Evolutionary conservation across 78 protist genomes (phyloP).

Genomic region (slime mould (Dictyostelium discoideum)): DNA sequence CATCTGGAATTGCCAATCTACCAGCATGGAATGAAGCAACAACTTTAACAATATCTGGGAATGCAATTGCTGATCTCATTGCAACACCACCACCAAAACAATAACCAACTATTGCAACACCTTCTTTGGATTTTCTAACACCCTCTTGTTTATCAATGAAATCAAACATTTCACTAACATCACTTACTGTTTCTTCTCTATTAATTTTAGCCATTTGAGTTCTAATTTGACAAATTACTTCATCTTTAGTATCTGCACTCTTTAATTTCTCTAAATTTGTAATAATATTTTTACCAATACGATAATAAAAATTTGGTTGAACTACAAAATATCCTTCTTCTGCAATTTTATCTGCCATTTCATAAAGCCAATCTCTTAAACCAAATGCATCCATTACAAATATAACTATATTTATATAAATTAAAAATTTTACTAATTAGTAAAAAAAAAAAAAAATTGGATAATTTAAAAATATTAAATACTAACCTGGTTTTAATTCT

Average conservation of each 20-base stretch:
- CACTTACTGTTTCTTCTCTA: neutral
- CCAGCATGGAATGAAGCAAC: conserved; percentile 57
- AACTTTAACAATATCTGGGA: conserved; percentile 13
- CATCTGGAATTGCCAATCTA: neutral
- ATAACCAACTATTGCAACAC: conserved; percentile 32
- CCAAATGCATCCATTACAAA: conserved; percentile 69
- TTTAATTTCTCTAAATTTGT: neutral
- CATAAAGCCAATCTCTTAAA: conserved; percentile 15
- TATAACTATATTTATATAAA: neutral
- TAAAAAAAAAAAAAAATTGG: too few species aligned
- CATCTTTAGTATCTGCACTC: neutral
- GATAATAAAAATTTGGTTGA: conserved; percentile 47
- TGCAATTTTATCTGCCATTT: conserved; percentile 35
- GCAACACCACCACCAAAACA: conserved; percentile 63
- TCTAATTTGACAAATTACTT: neutral
- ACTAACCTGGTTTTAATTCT: neutral
- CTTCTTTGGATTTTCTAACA: neutral
- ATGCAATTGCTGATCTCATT: neutral
- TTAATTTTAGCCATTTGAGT: neutral
- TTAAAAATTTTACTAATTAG: too few species aligned
- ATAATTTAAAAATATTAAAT: neutral
- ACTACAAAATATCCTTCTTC: conserved; percentile 43
- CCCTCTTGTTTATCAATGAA: neutral
- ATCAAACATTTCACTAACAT: neutral
- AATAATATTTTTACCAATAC: conserved; percentile 7